These are phyloP conservation scores for Agroathelia rolfsii DNA, from an alignment of 1,284 basidiomycete species.

Conservation along the genomic window DNA sequence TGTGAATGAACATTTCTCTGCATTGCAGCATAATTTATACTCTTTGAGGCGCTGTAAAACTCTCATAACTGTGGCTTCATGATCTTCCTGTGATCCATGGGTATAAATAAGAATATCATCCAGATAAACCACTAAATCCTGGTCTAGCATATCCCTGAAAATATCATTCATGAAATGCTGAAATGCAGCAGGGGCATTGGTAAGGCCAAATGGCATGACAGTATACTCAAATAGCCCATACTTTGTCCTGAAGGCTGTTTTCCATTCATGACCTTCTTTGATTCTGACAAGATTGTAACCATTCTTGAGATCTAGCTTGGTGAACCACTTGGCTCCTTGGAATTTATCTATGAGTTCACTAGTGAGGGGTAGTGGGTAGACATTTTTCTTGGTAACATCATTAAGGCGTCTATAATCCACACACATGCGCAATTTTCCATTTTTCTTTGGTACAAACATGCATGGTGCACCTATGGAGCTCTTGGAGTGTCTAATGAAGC, in stretches of 20 bases:
- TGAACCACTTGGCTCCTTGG: constrained; percentile 15
- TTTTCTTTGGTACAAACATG: constrained; percentile 29
- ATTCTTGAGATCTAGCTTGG: constrained; percentile 17
- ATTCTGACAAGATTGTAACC: constrained; percentile 13
- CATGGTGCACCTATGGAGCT: constrained; percentile 18
- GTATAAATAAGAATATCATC: constrained; percentile 17
- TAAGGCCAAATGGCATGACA: constrained; percentile 28
- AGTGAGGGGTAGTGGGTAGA: constrained; percentile 21
- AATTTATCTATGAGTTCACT: constrained; percentile 19
- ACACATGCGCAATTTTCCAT: constrained; percentile 19
- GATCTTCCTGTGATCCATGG: constrained; percentile 7
- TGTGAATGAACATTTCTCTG: constrained; percentile 30
- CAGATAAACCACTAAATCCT: constrained; percentile 12
- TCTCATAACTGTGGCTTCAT: constrained; percentile 15
- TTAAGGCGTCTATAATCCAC: constrained; percentile 24
- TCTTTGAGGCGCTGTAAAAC: constrained; percentile 24
- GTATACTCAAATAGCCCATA: constrained; percentile 26
- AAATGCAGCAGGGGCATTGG: constrained; percentile 20
- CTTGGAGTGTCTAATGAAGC: constrained; percentile 12
- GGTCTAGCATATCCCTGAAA: constrained; percentile 9
- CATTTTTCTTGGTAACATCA: constrained; percentile 20
- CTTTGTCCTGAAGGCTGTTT: constrained; percentile 21
- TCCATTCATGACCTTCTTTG: constrained; percentile 10
- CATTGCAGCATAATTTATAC: constrained; percentile 22
- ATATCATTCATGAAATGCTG: constrained; percentile 15